Conservation (phyloP, 2,329 filamentous ascomycete species). For the Neurospora sp. region DNA sequence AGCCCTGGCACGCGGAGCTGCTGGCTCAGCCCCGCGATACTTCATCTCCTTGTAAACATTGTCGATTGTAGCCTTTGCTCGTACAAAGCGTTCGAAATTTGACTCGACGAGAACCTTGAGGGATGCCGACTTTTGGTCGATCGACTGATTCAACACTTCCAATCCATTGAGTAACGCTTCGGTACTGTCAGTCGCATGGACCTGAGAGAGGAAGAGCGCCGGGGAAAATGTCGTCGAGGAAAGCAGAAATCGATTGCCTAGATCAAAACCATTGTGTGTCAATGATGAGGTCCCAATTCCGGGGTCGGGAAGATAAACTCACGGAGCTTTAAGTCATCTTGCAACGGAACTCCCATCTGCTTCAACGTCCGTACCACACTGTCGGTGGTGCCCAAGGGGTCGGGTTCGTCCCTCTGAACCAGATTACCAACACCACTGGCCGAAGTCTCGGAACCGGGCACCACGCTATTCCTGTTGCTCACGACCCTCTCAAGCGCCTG, state of each 20-base stretch:
- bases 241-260: conserved; percentile 84
- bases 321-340: conserved; percentile 75
- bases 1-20: conserved; percentile 30
- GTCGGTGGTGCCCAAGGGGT: conserved; percentile 79
- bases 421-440: conserved; percentile 60
- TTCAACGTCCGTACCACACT: conserved; percentile 78
- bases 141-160: conserved; percentile 78
- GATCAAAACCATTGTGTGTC: conserved; percentile 12
- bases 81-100: conserved; percentile 97
- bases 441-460: conserved; percentile 59
- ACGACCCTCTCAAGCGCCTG: conserved; percentile 72
- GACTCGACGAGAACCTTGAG: conserved; percentile 93
- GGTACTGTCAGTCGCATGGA: conserved; percentile 79
- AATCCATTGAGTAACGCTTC: conserved; percentile 71
- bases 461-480: conserved; percentile 55
- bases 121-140: conserved; percentile 95
- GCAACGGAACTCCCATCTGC: conserved; percentile 66
- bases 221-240: conserved; percentile 95
- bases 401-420: conserved; percentile 84
- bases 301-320: conserved; percentile 25
- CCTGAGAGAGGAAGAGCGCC: conserved; percentile 80
- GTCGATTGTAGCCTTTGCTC: conserved; percentile 94
- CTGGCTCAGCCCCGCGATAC: conserved; percentile 51
- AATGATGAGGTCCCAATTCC: conserved; percentile 1
- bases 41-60: conserved; percentile 99